Conservation (phyloP, 495 filamentous ascomycete species). For the Podospora bellae-mahoneyi region DNA sequence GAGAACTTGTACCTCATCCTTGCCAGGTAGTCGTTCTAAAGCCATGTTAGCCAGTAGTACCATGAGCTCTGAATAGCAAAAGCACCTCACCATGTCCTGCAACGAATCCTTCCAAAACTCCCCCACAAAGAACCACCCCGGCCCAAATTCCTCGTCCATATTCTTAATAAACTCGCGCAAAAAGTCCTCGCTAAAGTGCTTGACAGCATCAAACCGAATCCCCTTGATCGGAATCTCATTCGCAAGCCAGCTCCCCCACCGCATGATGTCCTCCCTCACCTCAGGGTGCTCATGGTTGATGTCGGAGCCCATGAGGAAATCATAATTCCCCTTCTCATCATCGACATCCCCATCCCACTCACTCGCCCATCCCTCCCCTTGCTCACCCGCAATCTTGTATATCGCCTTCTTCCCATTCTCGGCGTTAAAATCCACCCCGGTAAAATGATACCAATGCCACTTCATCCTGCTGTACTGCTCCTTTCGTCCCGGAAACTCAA, state of each 20-base stretch:
- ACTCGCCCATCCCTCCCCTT: slow-evolving; percentile 59
- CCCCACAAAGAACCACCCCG: slow-evolving; percentile 63
- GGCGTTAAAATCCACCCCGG: slow-evolving; percentile 65
- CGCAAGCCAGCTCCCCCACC: slow-evolving; percentile 66
- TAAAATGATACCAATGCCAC: slow-evolving; percentile 70
- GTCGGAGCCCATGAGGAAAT: slow-evolving; percentile 60
- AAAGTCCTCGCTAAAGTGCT: slow-evolving; percentile 67
- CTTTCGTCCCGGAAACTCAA: slow-evolving; percentile 60
- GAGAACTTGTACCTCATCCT: slow-evolving; percentile 54
- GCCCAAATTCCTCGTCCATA: slow-evolving; percentile 48
- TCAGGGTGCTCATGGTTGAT: slow-evolving; percentile 65
- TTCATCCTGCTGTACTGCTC: slow-evolving; percentile 58
- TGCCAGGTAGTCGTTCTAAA: slow-evolving; percentile 50
- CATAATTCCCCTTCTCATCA: slow-evolving; percentile 64
- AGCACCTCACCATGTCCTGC: slow-evolving; percentile 39
- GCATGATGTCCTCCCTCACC: slow-evolving; percentile 58
- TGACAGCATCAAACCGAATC: slow-evolving; percentile 71
- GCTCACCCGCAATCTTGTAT: slow-evolving; percentile 62
- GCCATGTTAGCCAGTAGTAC: not conserved
- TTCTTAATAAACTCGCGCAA: slow-evolving; percentile 56
- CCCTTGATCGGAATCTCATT: slow-evolving; percentile 57
- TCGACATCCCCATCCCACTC: slow-evolving; percentile 59
- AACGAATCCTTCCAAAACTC: slow-evolving; percentile 66
- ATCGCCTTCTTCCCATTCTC: slow-evolving; percentile 57
- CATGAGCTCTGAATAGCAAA: not conserved